Evolutionary conservation across 2,329 filamentous ascomycete genomes (phyloP).

Genomic region (Corynespora cassiicola): DNA sequence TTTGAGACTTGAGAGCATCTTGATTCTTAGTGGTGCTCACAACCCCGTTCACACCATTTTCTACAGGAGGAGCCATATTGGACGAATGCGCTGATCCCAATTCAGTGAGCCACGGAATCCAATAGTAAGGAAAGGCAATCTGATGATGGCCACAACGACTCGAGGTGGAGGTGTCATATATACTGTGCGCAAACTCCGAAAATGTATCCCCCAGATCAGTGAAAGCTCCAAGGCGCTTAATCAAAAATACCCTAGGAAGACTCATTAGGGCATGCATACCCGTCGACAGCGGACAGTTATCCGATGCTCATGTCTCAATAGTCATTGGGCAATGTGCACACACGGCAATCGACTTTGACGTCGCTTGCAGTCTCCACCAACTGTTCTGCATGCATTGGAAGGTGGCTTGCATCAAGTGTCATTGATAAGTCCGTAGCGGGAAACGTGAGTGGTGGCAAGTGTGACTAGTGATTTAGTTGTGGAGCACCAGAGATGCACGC

Average conservation of each 20-base stretch:
- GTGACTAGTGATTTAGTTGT: conserved; percentile 17
- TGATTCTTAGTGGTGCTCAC: conserved; percentile 10
- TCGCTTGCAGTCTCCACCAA: too few species aligned
- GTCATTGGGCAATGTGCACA: too few species aligned
- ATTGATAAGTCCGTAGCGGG: not conserved
- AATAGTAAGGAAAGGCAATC: not conserved
- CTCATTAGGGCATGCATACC: conserved; percentile 5
- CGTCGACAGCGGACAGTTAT: conserved; percentile 1
- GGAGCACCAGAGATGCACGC: conserved; percentile 1
- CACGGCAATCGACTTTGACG: too few species aligned
- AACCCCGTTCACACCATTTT: conserved; percentile 15
- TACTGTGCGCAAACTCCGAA: not conserved
- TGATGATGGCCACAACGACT: too few species aligned
- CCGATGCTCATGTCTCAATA: too few species aligned
- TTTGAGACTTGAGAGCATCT: conserved; percentile 18
- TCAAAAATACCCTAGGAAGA: not conserved
- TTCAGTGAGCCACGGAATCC: not conserved
- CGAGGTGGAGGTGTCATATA: not conserved
- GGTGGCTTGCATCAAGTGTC: not conserved
- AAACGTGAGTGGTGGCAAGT: conserved; percentile 2
- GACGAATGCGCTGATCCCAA: not conserved
- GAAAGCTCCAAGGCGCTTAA: too few species aligned
- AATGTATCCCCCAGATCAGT: too few species aligned
- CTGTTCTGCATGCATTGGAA: too few species aligned
- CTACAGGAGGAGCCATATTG: conserved; percentile 15